Evolutionary conservation across 805 yeast species (phyloP), one percentile per base, ranked within the genome.

Genomic region (Metschnikowia colocasiae): DNA sequence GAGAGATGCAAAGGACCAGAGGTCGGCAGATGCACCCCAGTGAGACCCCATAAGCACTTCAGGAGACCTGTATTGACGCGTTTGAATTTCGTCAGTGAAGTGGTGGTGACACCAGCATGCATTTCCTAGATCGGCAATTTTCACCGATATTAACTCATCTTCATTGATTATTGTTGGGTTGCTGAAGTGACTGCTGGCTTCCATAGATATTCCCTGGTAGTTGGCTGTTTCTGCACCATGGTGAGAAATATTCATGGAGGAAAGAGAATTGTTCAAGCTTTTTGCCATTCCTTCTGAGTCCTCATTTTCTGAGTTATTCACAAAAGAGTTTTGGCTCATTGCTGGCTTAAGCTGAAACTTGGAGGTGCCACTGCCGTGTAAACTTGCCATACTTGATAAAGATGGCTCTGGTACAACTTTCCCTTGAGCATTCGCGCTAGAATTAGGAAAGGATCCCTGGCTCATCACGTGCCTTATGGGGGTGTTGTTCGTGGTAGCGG

Each of bases 81-180:
- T 82, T 61, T 82, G 86, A 49, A 82, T 82, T 58, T 82, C 85
- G 56, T 81, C 79, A 4, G 87, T 81, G 59, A 78, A 83, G 59
- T 83, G 88, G 45, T 74, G 76, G 55, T 77, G 69, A 23, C 70
- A 66, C 80, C 83, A 81, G 62, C 87, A 82, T 3, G 87, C 85
- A 59, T 83, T 83, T 29, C 88, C 88, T 51, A 83, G 69, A 61
- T 83, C 88, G 2, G 87, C 87, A 33, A 83, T 75, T 54, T 83
- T 83, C 31, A 82, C 79, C n/a, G 56, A 52, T 19, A 55, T 51
- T 41, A 82, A 60, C 53, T 85, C 85, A 43, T 75, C 71, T 45
- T 69, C 69, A 57, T 65, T 65, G 46, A 69, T 48, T 9, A 52
- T 51, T 49, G 42, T 39, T 12, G 56, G 40, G 16, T 52, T 48